Percentiles rank a stretch among this genome's conserved stretches.
Conservation (phyloP, 1,139 yeast species). For the Yamadazyma aaseri region DNA sequence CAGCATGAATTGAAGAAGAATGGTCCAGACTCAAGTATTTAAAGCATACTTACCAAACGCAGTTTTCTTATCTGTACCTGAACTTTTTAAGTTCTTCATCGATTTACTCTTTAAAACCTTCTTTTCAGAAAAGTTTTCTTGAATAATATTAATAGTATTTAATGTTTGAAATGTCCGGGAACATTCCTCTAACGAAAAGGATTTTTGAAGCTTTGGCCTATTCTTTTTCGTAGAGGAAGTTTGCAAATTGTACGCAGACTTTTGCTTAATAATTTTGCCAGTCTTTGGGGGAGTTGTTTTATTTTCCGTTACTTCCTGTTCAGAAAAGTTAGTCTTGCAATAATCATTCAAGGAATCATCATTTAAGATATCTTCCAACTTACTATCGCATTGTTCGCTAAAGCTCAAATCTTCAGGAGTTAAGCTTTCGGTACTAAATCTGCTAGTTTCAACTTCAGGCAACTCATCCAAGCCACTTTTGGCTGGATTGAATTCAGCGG, state of each 20-base stretch:
- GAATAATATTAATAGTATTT: constrained; percentile 12
- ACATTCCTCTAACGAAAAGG: constrained; percentile 28
- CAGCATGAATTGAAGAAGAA: neutral
- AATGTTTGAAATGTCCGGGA: constrained; percentile 23
- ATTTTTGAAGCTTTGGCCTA: constrained; percentile 9
- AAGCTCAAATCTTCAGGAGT: constrained; percentile 18
- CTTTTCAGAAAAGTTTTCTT: constrained; percentile 4
- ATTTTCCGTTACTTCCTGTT: no score
- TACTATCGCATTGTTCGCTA: constrained; percentile 5
- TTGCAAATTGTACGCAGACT: constrained; percentile 2
- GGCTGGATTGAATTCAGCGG: constrained; percentile 1
- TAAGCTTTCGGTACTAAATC: constrained; percentile 12
- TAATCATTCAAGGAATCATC: constrained; percentile 16
- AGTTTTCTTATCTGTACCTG: neutral
- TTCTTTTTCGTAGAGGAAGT: constrained; percentile 2
- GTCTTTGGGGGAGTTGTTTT: no score
- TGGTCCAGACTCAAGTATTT: neutral
- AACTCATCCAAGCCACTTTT: neutral
- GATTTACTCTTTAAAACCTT: constrained; percentile 2
- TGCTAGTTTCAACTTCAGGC: neutral
- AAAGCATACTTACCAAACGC: neutral
- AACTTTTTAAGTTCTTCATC: neutral
- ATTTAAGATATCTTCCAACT: constrained; percentile 17
- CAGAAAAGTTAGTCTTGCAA: neutral
- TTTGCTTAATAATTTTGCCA: constrained; percentile 1